Percentiles rank a stretch among this genome's conserved stretches.
Conservation (phyloP, 2,329 filamentous ascomycete genomes). For the Colletotrichum horii region DNA sequence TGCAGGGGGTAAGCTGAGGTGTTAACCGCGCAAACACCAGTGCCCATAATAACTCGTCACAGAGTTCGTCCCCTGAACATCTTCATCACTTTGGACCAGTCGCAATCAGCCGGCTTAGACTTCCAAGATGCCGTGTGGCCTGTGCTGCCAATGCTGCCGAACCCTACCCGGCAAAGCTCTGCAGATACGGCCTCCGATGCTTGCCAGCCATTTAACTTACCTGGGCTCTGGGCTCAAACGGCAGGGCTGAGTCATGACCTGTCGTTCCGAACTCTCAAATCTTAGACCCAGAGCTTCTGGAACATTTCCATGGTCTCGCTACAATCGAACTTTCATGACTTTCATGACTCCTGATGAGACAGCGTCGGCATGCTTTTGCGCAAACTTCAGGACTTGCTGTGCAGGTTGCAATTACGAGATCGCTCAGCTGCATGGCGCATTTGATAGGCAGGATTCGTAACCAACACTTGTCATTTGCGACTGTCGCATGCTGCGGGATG, state of each 20-base stretch:
- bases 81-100: slow-evolving; percentile 16
- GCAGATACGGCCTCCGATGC: neutral
- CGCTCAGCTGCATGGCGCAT: neutral
- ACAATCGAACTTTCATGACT: neutral
- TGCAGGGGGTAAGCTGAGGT: no score
- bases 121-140: slow-evolving; percentile 13
- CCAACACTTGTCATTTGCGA: neutral
- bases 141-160: neutral
- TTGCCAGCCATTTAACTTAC: neutral
- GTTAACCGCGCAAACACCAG: neutral
- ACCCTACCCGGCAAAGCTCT: neutral
- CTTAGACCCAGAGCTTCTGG: slow-evolving; percentile 10
- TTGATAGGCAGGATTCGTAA: neutral
- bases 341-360: neutral
- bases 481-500: neutral
- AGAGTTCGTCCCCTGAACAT: slow-evolving; percentile 14
- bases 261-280: slow-evolving; percentile 3
- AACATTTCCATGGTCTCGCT: slow-evolving; percentile 2
- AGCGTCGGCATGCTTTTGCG: neutral
- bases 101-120: slow-evolving; percentile 17
- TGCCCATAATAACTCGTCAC: slow-evolving; percentile 13
- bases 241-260: slow-evolving; percentile 19
- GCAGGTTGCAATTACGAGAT: neutral
- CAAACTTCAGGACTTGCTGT: neutral
- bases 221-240: neutral